Evolutionary conservation across 768 basidiomycete genomes (phyloP).

Genomic region (Mycena belliarum): DNA sequence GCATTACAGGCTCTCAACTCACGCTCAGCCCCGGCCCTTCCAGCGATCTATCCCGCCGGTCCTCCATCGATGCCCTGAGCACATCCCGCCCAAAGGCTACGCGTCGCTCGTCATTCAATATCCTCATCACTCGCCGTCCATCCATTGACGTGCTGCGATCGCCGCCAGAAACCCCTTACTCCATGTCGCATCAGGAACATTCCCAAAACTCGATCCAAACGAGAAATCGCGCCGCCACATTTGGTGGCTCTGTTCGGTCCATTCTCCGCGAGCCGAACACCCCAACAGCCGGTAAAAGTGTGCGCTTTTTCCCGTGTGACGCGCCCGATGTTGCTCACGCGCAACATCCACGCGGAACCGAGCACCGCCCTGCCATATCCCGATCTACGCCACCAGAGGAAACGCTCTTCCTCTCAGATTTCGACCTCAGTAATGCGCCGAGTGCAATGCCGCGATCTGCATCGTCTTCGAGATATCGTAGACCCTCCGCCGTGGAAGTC

Average conservation of each 20-base stretch:
- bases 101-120: conserved; percentile 21
- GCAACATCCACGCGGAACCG: conserved; percentile 48
- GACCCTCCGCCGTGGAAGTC: conserved; percentile 51
- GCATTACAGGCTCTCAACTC: conserved; percentile 23
- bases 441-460: conserved; percentile 31
- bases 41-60: conserved; percentile 9
- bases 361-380: conserved; percentile 30
- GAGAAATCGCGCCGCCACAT: conserved; percentile 17
- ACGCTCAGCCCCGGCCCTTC: conserved; percentile 14
- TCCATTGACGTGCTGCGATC: conserved; percentile 38
- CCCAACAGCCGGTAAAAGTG: conserved; percentile 73
- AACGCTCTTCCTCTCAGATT: conserved; percentile 31
- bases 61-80: conserved; percentile 19
- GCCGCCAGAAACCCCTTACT: conserved; percentile 17
- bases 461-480: conserved; percentile 34
- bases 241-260: conserved; percentile 60
- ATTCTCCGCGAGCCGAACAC: conserved; percentile 73
- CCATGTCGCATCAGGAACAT: conserved; percentile 9
- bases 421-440: conserved; percentile 20
- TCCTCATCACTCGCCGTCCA: conserved; percentile 27
- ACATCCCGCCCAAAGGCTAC: conserved; percentile 16
- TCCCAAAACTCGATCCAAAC: conserved; percentile 28
- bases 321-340: conserved; percentile 62
- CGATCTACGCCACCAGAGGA: conserved; percentile 23
- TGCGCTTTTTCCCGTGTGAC: conserved; percentile 78